Conservation (phyloP, 805 yeast species). For the Hanseniaspora clermontiae region DNA sequence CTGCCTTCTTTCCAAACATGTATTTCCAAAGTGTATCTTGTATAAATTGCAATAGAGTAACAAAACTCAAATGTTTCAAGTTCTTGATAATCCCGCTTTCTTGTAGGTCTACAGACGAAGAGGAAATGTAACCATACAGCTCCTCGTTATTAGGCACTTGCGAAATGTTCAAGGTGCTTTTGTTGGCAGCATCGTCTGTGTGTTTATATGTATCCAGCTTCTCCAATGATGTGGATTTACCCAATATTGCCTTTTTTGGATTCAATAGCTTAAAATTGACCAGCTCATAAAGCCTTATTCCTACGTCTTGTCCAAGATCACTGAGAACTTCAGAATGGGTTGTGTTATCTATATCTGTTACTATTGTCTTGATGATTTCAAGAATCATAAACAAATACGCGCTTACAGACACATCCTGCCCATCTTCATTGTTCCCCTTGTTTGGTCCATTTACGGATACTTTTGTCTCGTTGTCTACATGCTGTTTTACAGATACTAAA, state of each 20-base stretch:
- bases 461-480: background rate
- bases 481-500: background rate
- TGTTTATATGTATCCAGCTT: background rate
- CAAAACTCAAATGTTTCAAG: slow-evolving; percentile 33
- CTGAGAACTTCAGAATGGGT: slow-evolving; percentile 52
- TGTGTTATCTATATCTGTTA: slow-evolving; percentile 34
- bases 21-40: slow-evolving; percentile 64
- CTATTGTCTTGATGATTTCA: slow-evolving; percentile 53
- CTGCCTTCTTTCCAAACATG: slow-evolving; percentile 63
- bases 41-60: slow-evolving; percentile 46
- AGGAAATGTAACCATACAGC: background rate
- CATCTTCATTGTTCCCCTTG: background rate
- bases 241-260: slow-evolving; percentile 15
- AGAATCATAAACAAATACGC: slow-evolving; percentile 59
- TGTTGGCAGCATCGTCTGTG: background rate
- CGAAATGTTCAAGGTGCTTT: background rate
- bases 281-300: slow-evolving; percentile 57
- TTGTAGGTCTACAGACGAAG: background rate
- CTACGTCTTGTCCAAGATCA: slow-evolving; percentile 66
- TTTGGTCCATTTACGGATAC: background rate
- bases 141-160: slow-evolving; percentile 3
- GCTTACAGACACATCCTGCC: slow-evolving; percentile 47
- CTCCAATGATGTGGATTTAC: background rate
- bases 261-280: slow-evolving; percentile 25
- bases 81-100: slow-evolving; percentile 46